Percentiles rank a stretch among this genome's conserved stretches.
These are phyloP conservation scores for Prunus mira DNA, from an alignment of 306 rosid species.

Conservation along the genomic window DNA sequence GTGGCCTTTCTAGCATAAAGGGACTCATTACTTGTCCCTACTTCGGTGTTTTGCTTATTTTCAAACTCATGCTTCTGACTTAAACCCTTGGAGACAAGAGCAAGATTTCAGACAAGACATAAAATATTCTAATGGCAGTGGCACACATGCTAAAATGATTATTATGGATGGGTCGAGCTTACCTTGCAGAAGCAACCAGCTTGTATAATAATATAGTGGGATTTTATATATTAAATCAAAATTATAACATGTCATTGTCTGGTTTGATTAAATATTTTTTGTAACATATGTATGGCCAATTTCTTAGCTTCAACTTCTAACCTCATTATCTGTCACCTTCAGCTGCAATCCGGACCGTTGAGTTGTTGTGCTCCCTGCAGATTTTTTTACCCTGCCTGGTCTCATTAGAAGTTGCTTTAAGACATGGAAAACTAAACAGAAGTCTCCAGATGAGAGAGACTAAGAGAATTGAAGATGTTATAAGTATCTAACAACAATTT, in stretches of 20 bases:
- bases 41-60: background rate
- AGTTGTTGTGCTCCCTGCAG: constrained; percentile 43
- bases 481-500: constrained; percentile 48
- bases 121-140: too few relatives aligned
- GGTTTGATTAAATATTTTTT: background rate
- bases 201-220: background rate
- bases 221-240: background rate
- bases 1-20: constrained; percentile 27
- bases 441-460: constrained; percentile 25
- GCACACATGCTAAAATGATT: too few relatives aligned
- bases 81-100: background rate
- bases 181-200: background rate
- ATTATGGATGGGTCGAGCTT: background rate
- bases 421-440: constrained; percentile 56
- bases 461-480: constrained; percentile 17
- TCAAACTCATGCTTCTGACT: too few relatives aligned
- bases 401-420: constrained; percentile 63
- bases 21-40: constrained; percentile 33
- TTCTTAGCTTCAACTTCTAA: constrained; percentile 13
- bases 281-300: background rate
- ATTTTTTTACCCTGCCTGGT: constrained; percentile 28
- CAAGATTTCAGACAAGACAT: background rate
- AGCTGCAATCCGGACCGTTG: constrained; percentile 44
- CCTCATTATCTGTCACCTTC: constrained; percentile 37
- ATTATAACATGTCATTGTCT: background rate